These are phyloP conservation scores for Boletus coccyginus DNA, from an alignment of 768 basidiomycete species.

Conservation along the genomic window DNA sequence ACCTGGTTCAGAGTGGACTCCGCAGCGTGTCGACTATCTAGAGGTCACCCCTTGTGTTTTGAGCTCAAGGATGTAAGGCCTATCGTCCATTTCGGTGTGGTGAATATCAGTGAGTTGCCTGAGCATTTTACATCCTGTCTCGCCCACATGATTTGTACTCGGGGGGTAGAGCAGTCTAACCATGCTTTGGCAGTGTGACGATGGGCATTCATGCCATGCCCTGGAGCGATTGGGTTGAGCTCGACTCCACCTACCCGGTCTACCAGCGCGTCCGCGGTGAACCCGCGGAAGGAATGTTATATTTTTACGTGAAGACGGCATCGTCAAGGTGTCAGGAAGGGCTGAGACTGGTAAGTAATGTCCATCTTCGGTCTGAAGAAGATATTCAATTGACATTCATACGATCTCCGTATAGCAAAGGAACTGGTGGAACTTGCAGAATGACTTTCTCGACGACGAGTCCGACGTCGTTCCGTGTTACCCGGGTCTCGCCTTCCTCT, in stretches of 20 bases:
- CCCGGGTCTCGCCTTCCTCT: slow-evolving; percentile 30
- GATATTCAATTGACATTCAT: not conserved
- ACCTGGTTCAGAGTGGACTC: slow-evolving; percentile 48
- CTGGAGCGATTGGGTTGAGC: slow-evolving; percentile 74
- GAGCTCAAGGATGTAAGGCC: slow-evolving; percentile 47
- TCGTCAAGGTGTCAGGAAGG: slow-evolving; percentile 28
- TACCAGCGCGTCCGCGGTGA: slow-evolving; percentile 54
- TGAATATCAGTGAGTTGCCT: slow-evolving; percentile 52
- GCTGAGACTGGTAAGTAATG: slow-evolving; percentile 27
- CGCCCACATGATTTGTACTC: not conserved
- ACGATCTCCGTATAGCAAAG: slow-evolving; percentile 42
- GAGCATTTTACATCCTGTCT: not conserved
- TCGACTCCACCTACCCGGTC: slow-evolving; percentile 53
- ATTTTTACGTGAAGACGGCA: slow-evolving; percentile 39
- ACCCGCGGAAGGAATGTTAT: slow-evolving; percentile 50
- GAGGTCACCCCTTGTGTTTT: slow-evolving; percentile 38
- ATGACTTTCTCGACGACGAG: slow-evolving; percentile 59
- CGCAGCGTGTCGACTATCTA: slow-evolving; percentile 52
- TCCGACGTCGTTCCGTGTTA: slow-evolving; percentile 52
- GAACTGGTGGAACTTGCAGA: slow-evolving; percentile 69
- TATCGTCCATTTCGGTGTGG: slow-evolving; percentile 63
- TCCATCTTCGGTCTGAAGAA: not conserved
- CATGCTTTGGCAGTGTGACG: slow-evolving; percentile 44
- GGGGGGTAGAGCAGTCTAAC: slow-evolving; percentile 3
- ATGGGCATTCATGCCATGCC: slow-evolving; percentile 68